A percentile compares a stretch with the other conserved stretches of the same genome.
These are phyloP conservation scores for Hanseniaspora hatyaiensis DNA, from an alignment of 805 yeast genomes.

Conservation along the genomic window DNA sequence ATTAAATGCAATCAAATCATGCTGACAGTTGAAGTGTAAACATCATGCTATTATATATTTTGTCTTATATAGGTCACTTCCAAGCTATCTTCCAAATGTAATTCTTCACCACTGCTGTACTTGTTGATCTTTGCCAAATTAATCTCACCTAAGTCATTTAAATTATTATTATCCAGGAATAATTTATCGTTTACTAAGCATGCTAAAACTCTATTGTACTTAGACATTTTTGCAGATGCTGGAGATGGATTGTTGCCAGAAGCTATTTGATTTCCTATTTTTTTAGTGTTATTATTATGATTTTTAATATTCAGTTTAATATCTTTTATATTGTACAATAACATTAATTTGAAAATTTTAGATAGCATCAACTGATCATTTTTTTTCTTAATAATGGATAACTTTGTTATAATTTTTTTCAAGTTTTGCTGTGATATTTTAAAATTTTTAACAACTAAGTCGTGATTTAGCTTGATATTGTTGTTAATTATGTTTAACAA, in stretches of 20 bases:
- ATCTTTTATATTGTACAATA: conserved; percentile 14
- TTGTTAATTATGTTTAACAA: conserved; percentile 8
- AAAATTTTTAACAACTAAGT: conserved; percentile 5
- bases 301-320: conserved; percentile 13
- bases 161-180: background rate
- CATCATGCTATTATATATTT: background rate
- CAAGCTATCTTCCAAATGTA: background rate
- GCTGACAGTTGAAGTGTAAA: conserved; percentile 7
- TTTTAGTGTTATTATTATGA: background rate
- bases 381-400: conserved; percentile 3
- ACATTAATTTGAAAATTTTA: conserved; percentile 8
- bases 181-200: conserved; percentile 11
- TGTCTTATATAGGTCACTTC: background rate
- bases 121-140: background rate
- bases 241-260: too few relatives aligned
- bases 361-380: background rate
- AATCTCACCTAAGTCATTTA: background rate
- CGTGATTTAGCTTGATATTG: conserved; percentile 4
- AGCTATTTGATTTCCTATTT: too few relatives aligned
- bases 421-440: conserved; percentile 7
- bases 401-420: conserved; percentile 12
- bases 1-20: background rate
- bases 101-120: background rate
- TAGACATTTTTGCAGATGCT: conserved; percentile 1
- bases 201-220: conserved; percentile 9